Conservation (phyloP, 2,329 filamentous ascomycete species). For the Sporothrix mexicana region DNA sequence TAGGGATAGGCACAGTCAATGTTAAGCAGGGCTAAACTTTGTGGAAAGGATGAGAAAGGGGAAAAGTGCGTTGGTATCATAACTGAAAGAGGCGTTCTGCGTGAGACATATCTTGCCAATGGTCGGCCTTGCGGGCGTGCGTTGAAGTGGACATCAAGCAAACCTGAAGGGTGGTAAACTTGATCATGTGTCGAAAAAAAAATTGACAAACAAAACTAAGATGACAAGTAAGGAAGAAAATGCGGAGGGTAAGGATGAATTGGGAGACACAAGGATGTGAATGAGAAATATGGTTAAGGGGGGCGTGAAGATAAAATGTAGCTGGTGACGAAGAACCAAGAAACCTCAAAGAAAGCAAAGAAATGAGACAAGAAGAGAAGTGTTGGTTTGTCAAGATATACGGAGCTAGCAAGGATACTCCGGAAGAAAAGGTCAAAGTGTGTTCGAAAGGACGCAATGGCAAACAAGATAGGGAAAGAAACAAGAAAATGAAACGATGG, state of each 20-base stretch:
- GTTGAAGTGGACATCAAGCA: slow-evolving; percentile 17
- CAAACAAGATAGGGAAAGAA: neutral
- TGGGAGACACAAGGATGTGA: neutral
- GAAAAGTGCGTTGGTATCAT: slow-evolving; percentile 9
- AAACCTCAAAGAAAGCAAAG: neutral
- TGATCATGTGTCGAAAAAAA: slow-evolving; percentile 26
- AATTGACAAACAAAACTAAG: slow-evolving; percentile 31
- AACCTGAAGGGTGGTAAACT: neutral
- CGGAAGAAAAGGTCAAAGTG: neutral
- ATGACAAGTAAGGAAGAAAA: neutral
- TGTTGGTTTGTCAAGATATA: slow-evolving; percentile 1
- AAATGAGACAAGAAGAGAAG: neutral
- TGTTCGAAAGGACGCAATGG: slow-evolving; percentile 29
- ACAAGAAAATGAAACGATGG: slow-evolving; percentile 5
- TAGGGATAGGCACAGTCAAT: neutral
- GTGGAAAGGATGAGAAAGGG: neutral
- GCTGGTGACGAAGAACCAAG: slow-evolving; percentile 11
- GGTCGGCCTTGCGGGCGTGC: neutral
- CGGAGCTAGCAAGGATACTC: slow-evolving; percentile 31
- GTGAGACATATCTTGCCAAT: slow-evolving; percentile 18
- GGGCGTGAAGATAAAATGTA: neutral
- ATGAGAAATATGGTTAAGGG: neutral
- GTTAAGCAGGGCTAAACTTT: neutral
- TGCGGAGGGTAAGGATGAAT: neutral
- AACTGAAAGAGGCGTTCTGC: neutral